Evolutionary conservation across 1,139 yeast genomes (phyloP), one percentile per base, ranked within the genome.

Genomic region (Zygotorulaspora mrakii): DNA sequence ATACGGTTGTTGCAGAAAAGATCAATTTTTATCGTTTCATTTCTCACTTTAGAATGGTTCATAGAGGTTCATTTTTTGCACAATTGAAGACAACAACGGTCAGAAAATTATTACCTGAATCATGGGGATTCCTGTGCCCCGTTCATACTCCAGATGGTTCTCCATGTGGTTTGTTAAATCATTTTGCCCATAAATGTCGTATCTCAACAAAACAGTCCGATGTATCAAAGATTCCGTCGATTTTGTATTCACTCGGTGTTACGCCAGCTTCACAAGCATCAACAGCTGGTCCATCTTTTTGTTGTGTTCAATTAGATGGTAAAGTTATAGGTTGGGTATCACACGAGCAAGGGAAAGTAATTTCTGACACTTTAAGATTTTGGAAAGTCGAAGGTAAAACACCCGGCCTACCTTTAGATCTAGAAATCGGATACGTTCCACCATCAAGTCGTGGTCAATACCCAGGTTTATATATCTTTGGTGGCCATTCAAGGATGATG

Each of bases 121-220:
- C 96, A 1, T 91, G 99, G 99, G 97, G 97, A 4, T 94, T 91
- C 74, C 69, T 94, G 55, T 94, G 99, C 70, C 98, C 99, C 14
- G 98, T 94, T 12, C 98, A 91, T 67, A 91, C 99, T 11, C 99
- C 99, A 2, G 99, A 91, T 83, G 99, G 99, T 57, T 85, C 97
- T 37, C 99, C 99, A 16, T 91, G 99, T 82, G 99, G 99, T 69
- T 73, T 91, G 63, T 73, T 91, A 57, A 94, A 94, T 67, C 99
- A 91, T 71, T 82, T 91, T 70, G 82, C 98, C 8, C 96, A 91
- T 67, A 87, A 86, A 65, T 91, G 99, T 74, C 74, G 76, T 55
- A 83, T 91, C 48, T 79, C 95, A 4, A 89, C 97, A 7, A 67
- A 68, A 33, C 82, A 79, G 31, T 69, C 82, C 2, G 94, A 88